A percentile compares a stretch with the other conserved stretches of the same genome.
These are phyloP conservation scores for Phytophthora citricola DNA, from an alignment of 352 stramenopile genomes.

Conservation along the genomic window DNA sequence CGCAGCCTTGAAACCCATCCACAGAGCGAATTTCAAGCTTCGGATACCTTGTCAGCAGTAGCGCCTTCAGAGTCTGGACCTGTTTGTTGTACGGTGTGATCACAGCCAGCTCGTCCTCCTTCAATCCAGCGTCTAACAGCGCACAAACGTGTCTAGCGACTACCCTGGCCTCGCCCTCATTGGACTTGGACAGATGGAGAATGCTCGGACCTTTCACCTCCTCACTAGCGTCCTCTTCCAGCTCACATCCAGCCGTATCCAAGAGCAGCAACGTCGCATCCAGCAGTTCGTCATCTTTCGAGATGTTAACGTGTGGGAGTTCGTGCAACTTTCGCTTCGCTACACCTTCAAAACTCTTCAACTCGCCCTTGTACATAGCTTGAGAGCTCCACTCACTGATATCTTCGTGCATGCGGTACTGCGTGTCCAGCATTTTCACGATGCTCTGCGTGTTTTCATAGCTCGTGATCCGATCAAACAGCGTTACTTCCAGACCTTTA, in stretches of 20 bases:
- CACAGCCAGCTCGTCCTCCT: conserved; percentile 93
- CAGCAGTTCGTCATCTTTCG: conserved; percentile 64
- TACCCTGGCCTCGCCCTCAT: conserved; percentile 78
- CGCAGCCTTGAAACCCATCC: conserved; percentile 97
- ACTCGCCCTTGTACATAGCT: conserved; percentile 94
- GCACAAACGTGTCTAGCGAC: conserved; percentile 86
- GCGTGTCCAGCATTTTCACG: conserved; percentile 95
- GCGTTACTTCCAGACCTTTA: conserved; percentile 89
- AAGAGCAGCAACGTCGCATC: conserved; percentile 90
- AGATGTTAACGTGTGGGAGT: conserved; percentile 69
- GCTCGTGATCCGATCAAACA: conserved; percentile 96
- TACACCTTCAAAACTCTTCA: conserved; percentile 83
- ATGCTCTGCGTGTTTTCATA: conserved; percentile 54
- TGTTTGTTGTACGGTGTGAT: conserved; percentile 99
- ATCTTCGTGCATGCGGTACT: conserved; percentile 97
- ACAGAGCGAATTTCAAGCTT: conserved; percentile 93
- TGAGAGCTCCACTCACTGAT: conserved; percentile 96
- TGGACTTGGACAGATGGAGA: conserved; percentile 75
- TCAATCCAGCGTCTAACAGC: conserved; percentile 88
- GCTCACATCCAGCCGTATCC: conserved; percentile 94
- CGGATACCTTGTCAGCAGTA: conserved; percentile 79
- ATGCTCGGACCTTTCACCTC: conserved; percentile 23
- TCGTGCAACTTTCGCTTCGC: conserved; percentile 81
- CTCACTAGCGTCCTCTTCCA: conserved; percentile 83
- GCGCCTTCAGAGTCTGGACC: conserved; percentile 90